Evolutionary conservation across 2,329 filamentous ascomycete species (phyloP), one percentile per base, ranked within the genome.

Genomic region (Aspergillus neoniger): DNA sequence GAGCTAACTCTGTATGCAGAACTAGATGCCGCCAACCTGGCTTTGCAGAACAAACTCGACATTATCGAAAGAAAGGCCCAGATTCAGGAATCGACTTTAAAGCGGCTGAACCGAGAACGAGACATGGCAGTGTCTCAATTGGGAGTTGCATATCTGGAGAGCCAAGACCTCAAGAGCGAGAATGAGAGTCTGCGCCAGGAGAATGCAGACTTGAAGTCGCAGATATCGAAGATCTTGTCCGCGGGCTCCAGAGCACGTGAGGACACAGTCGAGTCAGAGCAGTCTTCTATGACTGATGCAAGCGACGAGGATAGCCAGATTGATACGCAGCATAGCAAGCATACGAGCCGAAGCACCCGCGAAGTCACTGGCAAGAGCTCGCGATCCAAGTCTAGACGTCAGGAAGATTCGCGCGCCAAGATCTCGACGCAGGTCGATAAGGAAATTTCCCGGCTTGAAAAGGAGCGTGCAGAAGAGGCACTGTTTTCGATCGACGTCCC

Each of bases 51-150:
- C 23, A 82, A 82, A 55, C 74, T 87, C 4, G 82, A 86, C 55
- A 77, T 82, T 52, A 76, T 82, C 15, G 82, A 85, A 61, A 82
- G 84, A 44, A 86, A 86, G 71, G 71, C 78, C 2, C 80, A 82
- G 19, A 77, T 83, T 4, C 77, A 82, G 21, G 84, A 87, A 47
- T 81, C 83, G 41, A 79, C 82, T 5, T 78, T 85, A 59, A 83
- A 83, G 67, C 81, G 82, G 15, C 70, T 86, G 43, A 83, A 77
- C 17, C 79, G 82, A 39, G 86, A 88, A 65, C 80, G 84, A 38
- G 85, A 87, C 65, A 81, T 81, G 58, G 80, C 86, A 39, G 78
- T 85, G n/a, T 80, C 80, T 21, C 85, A 87, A 63, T 74, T 87
- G 19, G 82, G 81, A 8, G 79, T 83, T 21, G 84, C 85, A 1